These are phyloP conservation scores for Zygoascus ofunaensis DNA, from an alignment of 805 yeast genomes.

Conservation along the genomic window DNA sequence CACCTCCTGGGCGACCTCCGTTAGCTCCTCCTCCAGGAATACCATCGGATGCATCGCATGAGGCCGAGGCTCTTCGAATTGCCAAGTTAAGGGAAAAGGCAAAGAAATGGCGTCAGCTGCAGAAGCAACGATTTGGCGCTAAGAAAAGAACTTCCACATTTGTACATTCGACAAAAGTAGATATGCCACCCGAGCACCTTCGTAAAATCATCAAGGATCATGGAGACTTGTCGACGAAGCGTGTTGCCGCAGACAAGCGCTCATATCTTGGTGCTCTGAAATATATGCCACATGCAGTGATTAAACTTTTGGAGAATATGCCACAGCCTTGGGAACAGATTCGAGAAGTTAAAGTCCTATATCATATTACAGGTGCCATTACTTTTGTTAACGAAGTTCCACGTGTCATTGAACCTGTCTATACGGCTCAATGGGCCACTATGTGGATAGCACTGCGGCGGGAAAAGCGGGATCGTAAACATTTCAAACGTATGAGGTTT, in stretches of 20 bases:
- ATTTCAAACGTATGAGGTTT: conserved; percentile 83
- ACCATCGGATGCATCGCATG: background rate
- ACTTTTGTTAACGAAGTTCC: conserved; percentile 92
- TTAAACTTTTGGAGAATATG: conserved; percentile 86
- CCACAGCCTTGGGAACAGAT: conserved; percentile 97
- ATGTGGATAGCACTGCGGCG: conserved; percentile 89
- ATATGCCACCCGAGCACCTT: conserved; percentile 90
- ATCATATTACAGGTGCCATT: conserved; percentile 88
- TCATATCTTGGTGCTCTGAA: conserved; percentile 85
- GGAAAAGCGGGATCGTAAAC: conserved; percentile 83
- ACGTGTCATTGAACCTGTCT: conserved; percentile 84
- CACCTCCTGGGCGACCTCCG: conserved; percentile 18
- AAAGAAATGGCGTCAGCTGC: conserved; percentile 53
- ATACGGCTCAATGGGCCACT: conserved; percentile 91
- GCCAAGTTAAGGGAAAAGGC: conserved; percentile 34
- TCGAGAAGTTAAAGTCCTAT: conserved; percentile 78
- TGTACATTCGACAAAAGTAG: conserved; percentile 53
- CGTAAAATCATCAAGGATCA: conserved; percentile 76
- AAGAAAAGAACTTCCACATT: conserved; percentile 33
- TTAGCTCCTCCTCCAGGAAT: conserved; percentile 20
- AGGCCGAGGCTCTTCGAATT: conserved; percentile 17
- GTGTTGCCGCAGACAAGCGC: conserved; percentile 74
- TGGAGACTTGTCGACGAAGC: conserved; percentile 73
- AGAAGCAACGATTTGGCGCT: conserved; percentile 46
- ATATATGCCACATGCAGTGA: conserved; percentile 90